phyloP scores from a whole-genome alignment of 2,329 filamentous ascomycete genomes.

The Aureobasidium sp. region DNA sequence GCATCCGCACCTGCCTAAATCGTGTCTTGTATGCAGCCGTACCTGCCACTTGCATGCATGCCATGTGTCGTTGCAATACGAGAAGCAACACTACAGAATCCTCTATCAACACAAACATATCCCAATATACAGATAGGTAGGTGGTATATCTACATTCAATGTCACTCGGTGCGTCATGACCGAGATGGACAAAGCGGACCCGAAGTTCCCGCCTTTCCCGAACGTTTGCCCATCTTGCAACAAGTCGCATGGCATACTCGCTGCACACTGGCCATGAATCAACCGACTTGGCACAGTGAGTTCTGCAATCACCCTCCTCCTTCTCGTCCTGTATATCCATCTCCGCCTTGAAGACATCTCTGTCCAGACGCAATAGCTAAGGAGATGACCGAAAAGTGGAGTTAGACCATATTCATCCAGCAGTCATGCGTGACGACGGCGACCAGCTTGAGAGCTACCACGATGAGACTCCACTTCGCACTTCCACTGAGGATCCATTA shows the following conservation, averaged over 20 bases:
- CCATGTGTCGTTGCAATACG: not conserved
- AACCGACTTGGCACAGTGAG: conserved; percentile 4
- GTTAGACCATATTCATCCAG: conserved; percentile 9
- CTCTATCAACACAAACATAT: not conserved
- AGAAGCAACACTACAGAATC: not conserved
- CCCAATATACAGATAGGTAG: not conserved
- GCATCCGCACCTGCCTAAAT: conserved; percentile 1
- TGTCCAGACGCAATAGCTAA: conserved; percentile 14
- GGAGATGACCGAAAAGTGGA: conserved; percentile 13
- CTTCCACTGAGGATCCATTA: conserved; percentile 22
- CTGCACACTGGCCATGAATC: not conserved
- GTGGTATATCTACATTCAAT: not conserved
- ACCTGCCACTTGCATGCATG: not conserved
- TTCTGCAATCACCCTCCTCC: not conserved
- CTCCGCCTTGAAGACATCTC: not conserved
- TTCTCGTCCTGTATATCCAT: not conserved
- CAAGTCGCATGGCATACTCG: not conserved
- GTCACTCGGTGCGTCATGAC: not conserved
- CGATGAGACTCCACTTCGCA: conserved; percentile 17
- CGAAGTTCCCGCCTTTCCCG: not conserved
- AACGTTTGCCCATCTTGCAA: conserved; percentile 4
- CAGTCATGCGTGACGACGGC: conserved; percentile 15
- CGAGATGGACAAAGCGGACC: not conserved
- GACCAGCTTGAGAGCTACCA: conserved; percentile 20
- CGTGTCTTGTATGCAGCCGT: not conserved